Evolutionary conservation across 1,139 yeast genomes (phyloP).

Genomic region (Zygosaccharomyces pseudobailii): DNA sequence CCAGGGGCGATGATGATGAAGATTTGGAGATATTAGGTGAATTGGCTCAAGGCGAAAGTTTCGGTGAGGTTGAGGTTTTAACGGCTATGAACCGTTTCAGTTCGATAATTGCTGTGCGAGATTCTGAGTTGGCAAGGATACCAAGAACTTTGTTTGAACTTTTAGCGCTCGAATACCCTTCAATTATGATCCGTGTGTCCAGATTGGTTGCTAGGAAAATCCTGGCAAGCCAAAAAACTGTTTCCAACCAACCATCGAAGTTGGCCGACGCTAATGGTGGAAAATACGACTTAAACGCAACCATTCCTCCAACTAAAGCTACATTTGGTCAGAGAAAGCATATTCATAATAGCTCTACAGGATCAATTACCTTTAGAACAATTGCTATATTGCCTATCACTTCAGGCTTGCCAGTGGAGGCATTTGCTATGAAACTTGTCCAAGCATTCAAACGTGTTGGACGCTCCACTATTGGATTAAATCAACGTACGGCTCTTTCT

Average conservation of each 20-base stretch:
- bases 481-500: slow-evolving; percentile 73
- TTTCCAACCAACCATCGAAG: slow-evolving; percentile 9
- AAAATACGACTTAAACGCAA: slow-evolving; percentile 24
- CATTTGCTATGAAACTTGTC: slow-evolving; percentile 71
- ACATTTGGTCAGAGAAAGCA: slow-evolving; percentile 15
- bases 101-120: slow-evolving; percentile 83
- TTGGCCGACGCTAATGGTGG: slow-evolving; percentile 16
- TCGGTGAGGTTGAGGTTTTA: slow-evolving; percentile 92
- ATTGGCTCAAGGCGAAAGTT: slow-evolving; percentile 88
- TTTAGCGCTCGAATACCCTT: slow-evolving; percentile 77
- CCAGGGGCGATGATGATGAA: slow-evolving; percentile 25
- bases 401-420: slow-evolving; percentile 74
- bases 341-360: slow-evolving; percentile 15
- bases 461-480: slow-evolving; percentile 67
- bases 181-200: slow-evolving; percentile 85
- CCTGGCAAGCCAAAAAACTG: slow-evolving; percentile 17
- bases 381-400: slow-evolving; percentile 79
- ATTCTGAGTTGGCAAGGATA: slow-evolving; percentile 87
- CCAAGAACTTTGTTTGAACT: slow-evolving; percentile 87
- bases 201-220: slow-evolving; percentile 80
- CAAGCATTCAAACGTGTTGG: slow-evolving; percentile 69
- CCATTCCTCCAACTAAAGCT: slow-evolving; percentile 21
- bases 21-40: slow-evolving; percentile 52
- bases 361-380: slow-evolving; percentile 52
- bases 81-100: slow-evolving; percentile 73